A percentile compares a stretch with the other conserved stretches of the same genome.
Conservation (phyloP, 2,329 filamentous ascomycete species). For the Phoma sp. region DNA sequence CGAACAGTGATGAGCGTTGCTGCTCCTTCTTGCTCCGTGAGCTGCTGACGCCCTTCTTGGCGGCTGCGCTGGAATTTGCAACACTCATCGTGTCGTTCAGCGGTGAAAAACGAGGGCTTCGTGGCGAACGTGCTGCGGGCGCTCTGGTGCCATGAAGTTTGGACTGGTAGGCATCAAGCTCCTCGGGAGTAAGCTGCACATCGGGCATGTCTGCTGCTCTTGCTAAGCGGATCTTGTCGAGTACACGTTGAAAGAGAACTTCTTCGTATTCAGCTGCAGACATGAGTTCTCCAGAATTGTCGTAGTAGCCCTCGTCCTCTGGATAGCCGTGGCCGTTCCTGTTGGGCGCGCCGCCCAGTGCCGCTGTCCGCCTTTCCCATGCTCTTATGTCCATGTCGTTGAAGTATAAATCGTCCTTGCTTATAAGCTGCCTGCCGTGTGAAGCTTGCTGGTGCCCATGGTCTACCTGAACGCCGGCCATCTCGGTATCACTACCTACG, state of each 20-base stretch:
- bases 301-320: slow-evolving; percentile 57
- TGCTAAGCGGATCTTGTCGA: slow-evolving; percentile 80
- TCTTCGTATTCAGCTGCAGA: slow-evolving; percentile 66
- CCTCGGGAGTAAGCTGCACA: slow-evolving; percentile 79
- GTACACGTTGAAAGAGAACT: slow-evolving; percentile 75
- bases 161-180: slow-evolving; percentile 80
- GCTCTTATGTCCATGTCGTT: slow-evolving; percentile 56
- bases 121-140: slow-evolving; percentile 36
- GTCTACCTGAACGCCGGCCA: slow-evolving; percentile 53
- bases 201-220: slow-evolving; percentile 77
- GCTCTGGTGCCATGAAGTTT: slow-evolving; percentile 60
- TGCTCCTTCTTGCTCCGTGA: slow-evolving; percentile 45
- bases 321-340: slow-evolving; percentile 60
- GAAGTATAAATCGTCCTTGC: slow-evolving; percentile 57
- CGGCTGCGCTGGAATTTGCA: slow-evolving; percentile 37
- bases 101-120: slow-evolving; percentile 29
- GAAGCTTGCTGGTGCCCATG: slow-evolving; percentile 43
- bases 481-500: slow-evolving; percentile 62
- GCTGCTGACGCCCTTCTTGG: slow-evolving; percentile 40
- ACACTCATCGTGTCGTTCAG: slow-evolving; percentile 40
- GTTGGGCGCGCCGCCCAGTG: slow-evolving; percentile 56
- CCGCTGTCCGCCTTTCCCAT: slow-evolving; percentile 47
- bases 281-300: slow-evolving; percentile 49
- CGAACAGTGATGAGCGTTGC: slow-evolving; percentile 37
- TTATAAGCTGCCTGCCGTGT: slow-evolving; percentile 31